Conservation (phyloP, 805 yeast genomes). For the Nakazawaea ishiwadae region DNA sequence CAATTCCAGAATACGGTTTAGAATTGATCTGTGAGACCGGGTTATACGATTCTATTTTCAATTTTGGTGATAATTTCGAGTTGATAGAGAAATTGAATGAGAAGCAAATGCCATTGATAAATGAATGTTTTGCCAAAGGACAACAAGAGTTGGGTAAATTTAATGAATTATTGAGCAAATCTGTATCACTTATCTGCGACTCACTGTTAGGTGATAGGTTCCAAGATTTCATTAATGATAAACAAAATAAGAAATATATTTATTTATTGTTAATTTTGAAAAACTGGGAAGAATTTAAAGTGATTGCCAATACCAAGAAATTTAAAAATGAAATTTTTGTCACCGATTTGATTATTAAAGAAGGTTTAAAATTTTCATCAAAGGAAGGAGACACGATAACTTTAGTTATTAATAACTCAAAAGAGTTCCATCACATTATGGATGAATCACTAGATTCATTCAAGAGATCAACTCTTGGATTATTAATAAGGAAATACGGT, state of each 20-base stretch:
- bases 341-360: constrained; percentile 50
- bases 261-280: constrained; percentile 47
- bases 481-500: constrained; percentile 49
- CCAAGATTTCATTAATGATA: constrained; percentile 8
- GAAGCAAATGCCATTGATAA: constrained; percentile 16
- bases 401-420: constrained; percentile 32
- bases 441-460: constrained; percentile 20
- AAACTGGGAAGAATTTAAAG: constrained; percentile 39
- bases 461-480: constrained; percentile 57
- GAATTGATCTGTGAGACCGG: constrained; percentile 49
- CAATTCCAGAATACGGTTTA: constrained; percentile 61
- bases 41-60: constrained; percentile 57
- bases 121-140: constrained; percentile 17
- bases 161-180: constrained; percentile 2
- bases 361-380: constrained; percentile 65
- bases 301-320: constrained; percentile 34
- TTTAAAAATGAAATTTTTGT: constrained; percentile 30
- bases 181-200: constrained; percentile 11
- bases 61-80: constrained; percentile 26
- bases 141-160: constrained; percentile 18
- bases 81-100: constrained; percentile 17
- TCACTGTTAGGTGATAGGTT: constrained; percentile 9
- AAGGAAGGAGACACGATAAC: constrained; percentile 49
- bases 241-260: constrained; percentile 24
- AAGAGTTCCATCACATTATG: constrained; percentile 24